These are phyloP conservation scores for Ballota nigra DNA, from an alignment of 257 asterid genomes.

Conservation along the genomic window DNA sequence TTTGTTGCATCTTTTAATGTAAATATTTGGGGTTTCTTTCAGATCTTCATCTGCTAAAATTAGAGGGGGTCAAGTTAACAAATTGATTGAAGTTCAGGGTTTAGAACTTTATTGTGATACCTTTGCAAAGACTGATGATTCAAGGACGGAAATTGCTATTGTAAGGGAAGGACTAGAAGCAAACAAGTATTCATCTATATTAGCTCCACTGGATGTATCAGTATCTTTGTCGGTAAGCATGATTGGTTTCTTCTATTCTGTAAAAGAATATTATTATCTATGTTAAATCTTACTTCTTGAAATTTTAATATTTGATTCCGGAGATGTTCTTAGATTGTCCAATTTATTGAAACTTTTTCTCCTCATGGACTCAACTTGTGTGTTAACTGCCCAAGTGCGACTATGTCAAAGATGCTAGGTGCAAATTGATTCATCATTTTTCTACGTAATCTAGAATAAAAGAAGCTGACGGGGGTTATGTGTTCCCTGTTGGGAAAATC, in stretches of 20 bases:
- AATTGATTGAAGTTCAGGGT: constrained; percentile 71
- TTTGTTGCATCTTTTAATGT: constrained; percentile 17
- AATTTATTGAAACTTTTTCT: constrained; percentile 3
- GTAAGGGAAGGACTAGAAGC: constrained; percentile 35
- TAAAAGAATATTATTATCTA: neutral
- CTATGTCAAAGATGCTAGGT: constrained; percentile 1
- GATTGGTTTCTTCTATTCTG: neutral
- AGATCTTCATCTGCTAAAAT: constrained; percentile 58
- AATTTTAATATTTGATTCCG: constrained; percentile 4
- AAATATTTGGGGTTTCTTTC: constrained; percentile 27
- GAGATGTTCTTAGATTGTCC: neutral
- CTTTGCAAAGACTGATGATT: constrained; percentile 37
- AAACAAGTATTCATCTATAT: constrained; percentile 37
- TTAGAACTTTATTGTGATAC: constrained; percentile 71
- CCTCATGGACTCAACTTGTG: constrained; percentile 2
- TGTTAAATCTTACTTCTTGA: constrained; percentile 9
- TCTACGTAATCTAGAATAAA: neutral
- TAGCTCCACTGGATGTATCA: constrained; percentile 67
- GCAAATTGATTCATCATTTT: neutral
- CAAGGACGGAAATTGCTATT: constrained; percentile 31
- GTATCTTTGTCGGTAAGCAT: constrained; percentile 72
- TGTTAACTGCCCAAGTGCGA: neutral
- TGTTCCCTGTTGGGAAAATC: neutral
- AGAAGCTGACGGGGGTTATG: neutral
- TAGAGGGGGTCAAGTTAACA: constrained; percentile 86